phyloP scores from a whole-genome alignment of 176 grass and related monocot genomes.

The Themeda triandra region DNA sequence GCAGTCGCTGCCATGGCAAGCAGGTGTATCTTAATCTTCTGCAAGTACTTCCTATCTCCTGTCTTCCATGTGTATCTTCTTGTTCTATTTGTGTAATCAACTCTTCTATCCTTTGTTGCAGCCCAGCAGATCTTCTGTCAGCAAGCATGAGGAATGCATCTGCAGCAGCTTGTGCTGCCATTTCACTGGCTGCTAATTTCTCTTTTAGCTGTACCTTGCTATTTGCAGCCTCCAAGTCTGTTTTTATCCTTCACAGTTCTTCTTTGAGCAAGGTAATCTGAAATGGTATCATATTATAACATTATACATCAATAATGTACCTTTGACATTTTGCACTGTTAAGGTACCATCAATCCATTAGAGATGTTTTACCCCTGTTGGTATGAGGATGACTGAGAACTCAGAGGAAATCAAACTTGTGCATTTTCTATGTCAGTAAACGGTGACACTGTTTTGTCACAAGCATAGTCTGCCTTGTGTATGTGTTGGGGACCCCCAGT shows the following conservation, averaged over 20 bases:
- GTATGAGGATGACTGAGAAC: background rate
- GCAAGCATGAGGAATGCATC: constrained; percentile 70
- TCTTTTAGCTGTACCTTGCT: constrained; percentile 65
- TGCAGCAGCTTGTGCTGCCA: constrained; percentile 76
- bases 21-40: constrained; percentile 54
- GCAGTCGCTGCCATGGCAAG: constrained; percentile 69
- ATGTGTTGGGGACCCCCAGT: background rate
- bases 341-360: background rate
- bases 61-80: constrained; percentile 41
- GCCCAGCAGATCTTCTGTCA: constrained; percentile 57
- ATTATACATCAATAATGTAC: background rate
- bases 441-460: background rate
- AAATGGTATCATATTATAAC: constrained; percentile 17
- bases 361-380: background rate
- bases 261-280: constrained; percentile 55
- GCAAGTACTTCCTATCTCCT: constrained; percentile 8
- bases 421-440: background rate
- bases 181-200: constrained; percentile 57
- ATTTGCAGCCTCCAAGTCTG: constrained; percentile 39
- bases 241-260: constrained; percentile 54
- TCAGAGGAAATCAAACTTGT: constrained; percentile 10
- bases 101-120: constrained; percentile 71
- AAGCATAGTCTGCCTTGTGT: background rate
- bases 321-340: background rate
- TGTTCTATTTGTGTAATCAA: constrained; percentile 69